phyloP scores from a whole-genome alignment of 108 stramenopile genomes.

The Bacterosira constricta region DNA sequence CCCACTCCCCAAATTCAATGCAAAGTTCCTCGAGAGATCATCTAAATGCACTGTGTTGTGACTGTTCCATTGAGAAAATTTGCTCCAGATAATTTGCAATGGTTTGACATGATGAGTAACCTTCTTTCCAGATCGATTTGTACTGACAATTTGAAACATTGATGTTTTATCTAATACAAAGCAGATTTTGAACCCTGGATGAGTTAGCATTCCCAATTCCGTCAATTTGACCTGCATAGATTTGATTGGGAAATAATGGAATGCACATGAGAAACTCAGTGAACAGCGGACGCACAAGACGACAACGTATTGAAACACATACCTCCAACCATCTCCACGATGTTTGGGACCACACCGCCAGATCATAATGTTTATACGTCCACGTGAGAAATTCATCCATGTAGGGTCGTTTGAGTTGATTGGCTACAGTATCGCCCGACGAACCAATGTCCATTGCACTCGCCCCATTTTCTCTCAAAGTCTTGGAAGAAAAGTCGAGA shows the following conservation, averaged over 20 bases:
- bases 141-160: slow-evolving; percentile 90
- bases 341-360: slow-evolving; percentile 96
- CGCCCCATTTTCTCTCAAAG: slow-evolving; percentile 46
- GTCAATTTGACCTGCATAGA: slow-evolving; percentile 80
- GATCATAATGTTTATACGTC: slow-evolving; percentile 89
- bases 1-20: slow-evolving; percentile 83
- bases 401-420: slow-evolving; percentile 75
- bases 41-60: slow-evolving; percentile 95
- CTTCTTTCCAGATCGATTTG: slow-evolving; percentile 60
- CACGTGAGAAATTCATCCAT: slow-evolving; percentile 88
- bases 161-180: slow-evolving; percentile 96
- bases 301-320: not conserved
- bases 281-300: not conserved
- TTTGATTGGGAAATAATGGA: too few relatives aligned
- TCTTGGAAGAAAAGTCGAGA: slow-evolving; percentile 82
- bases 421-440: slow-evolving; percentile 42
- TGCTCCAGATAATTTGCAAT: slow-evolving; percentile 96
- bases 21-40: slow-evolving; percentile 94
- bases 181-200: slow-evolving; percentile 86
- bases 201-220: slow-evolving; percentile 89
- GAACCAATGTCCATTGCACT: slow-evolving; percentile 16
- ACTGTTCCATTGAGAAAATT: slow-evolving; percentile 84
- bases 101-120: slow-evolving; percentile 91
- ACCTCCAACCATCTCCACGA: slow-evolving; percentile 95
- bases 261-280: too few relatives aligned